Base-by-base conservation (phyloP, 495 filamentous ascomycete genomes). In the Annulohypoxylon bovei region DNA sequence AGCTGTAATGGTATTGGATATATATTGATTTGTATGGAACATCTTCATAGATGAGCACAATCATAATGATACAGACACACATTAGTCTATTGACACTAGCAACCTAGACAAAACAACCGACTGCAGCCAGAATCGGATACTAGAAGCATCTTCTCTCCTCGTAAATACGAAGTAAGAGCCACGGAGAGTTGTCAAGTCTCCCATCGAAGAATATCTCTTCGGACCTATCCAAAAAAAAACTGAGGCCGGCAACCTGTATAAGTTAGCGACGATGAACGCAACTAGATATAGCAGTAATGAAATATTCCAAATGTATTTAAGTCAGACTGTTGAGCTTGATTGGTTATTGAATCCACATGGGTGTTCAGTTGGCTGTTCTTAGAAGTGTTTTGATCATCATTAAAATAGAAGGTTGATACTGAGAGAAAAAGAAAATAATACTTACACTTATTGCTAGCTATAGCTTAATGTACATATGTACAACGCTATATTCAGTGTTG, bases 321-420 rank as follows among this genome's bases (percentile, higher is more conserved):
- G 67, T 87, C 85, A 87, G 84, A 87, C 83, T 86, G 85, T 87
- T 87, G 85, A 87, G 84, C 84, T 87, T 87, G 85, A 87, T 82
- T 82, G 76, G 70, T 78, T 56, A 58, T 77, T 73, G 75, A 73
- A 80, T 87, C 85, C 80, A 86, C 85, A 87, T 85, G 72, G 71
- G 9, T 59, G 70, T 86, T 87, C 84, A 82, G 85, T 85, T 85
- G 84, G 82, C 84, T 81, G 83, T 87, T 87, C 83, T 86, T 86
- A 85, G 84, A 82, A 80, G 83, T 65, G 78, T 74, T 79, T 79
- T 68, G 80, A 72, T 85, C 81, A 85, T 85, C 83, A 85, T 79
- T 47, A 9, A 62, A 32, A 40, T 18, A 28, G 4, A 54, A 39
- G 30, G n/a, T n/a, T n/a, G n/a, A n/a, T n/a, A n/a, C n/a, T n/a